Base-by-base conservation (phyloP, 306 rosid species). In the Astragalus glycyphyllos region DNA sequence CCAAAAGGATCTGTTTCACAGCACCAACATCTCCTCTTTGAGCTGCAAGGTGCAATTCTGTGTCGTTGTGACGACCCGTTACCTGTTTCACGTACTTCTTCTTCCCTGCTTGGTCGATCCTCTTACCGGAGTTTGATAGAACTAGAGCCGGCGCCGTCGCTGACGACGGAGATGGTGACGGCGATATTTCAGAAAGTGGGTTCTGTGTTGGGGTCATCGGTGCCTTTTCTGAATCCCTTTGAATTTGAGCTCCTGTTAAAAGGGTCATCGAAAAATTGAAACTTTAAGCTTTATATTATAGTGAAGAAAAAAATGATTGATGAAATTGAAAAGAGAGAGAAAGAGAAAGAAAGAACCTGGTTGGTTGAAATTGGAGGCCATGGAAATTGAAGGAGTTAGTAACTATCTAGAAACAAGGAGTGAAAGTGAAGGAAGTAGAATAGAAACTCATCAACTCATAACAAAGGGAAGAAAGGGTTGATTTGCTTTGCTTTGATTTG, bases 11-110 rank as follows among this genome's bases (percentile, higher is more conserved):
- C 96, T 87, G 90, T 83, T 79, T 84, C 75, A 95, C 96, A 1
- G 96, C 99, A 4, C 83, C 88, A 42, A 91, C 90, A 85, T 95
- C 97, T 0, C 96, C 99, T 34, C 89, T 81, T 75, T 91, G 99
- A 68, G 99, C 97, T 12, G 99, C 99, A 68, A 95, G 71, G 81
- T 95, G 99, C n/a, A 95, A 92, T 71, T 87, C 92, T 0, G 99
- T 95, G 64, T 91, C 99, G 83, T 91, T 95, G 81, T 89, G 96
- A 60, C 99, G 82, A 16, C 99, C 99, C 2, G 99, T 95, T 70
- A 95, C 99, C 55, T 95, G 99, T 84, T 91, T 95, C 84, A 95
- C 97, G 57, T 95, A 95, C 84, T 89, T 95, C 89, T 95, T 95
- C 90, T 76, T 91, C 59, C 99, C 97, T 0, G 96, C 96, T 69